Base-by-base conservation (phyloP, 805 yeast genomes). In the Ascoidea tarda region DNA sequence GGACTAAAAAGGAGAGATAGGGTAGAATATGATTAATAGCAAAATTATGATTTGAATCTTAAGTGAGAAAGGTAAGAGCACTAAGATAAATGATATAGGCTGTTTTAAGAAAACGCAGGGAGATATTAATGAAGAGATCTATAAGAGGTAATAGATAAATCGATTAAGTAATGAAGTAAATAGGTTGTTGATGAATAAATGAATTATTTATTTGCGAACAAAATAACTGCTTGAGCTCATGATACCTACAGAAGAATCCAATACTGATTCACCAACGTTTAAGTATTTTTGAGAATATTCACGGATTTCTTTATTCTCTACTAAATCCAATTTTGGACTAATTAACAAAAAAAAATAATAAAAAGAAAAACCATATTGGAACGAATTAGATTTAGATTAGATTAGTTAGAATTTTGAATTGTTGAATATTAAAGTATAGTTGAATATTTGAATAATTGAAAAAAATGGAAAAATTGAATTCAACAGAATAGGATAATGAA, bases 241-340 rank as follows among this genome's bases (percentile, higher is more conserved):
- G 58, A 79, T 72, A 4, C 85, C 83, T 8, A 84, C 82, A 21
- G 84, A 71, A 52, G 78, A 76, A 62, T 89, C 96, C 58, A 83
- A 81, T 2, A 84, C 69, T 66, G 81, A 79, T 62, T 93, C 99
- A n/a, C 99, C 99, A 33, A 82, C 63, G 51, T 80, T 84, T 57
- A 93, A 73, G 63, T 90, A 93, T 62, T 79, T 82, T 44, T 69
- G 68, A 5, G 82, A 70, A 59, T 80, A 81, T 46, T 70, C 68
- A 57, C 73, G 74, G 5, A 77, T 66, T 6, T 76, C 76, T 16
- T 69, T 67, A 52, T 73, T 71, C 10, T 68, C 66, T 16, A 81
- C 60, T 0, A 66, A 49, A 10, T 76, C 77, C 10, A 77, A 57
- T 59, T 83, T 77, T 44, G 82, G 81, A 1, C 53, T 51, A n/a